phyloP scores from a whole-genome alignment of 83 land plant genomes.

The Thuja plicata region DNA sequence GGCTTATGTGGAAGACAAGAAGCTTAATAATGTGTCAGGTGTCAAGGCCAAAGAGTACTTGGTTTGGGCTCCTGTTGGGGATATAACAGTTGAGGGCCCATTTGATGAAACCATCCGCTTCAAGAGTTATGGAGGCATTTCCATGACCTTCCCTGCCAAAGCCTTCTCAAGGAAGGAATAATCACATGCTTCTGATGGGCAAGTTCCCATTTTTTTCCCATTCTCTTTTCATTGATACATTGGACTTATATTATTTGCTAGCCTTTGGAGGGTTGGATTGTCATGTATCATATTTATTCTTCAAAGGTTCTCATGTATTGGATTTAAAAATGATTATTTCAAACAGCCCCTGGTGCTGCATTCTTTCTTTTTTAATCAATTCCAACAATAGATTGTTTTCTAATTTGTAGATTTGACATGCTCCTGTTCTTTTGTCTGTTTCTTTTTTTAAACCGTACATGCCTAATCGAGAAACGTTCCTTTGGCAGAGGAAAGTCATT shows the following conservation, averaged over 20 bases:
- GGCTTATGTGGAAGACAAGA: slow-evolving; percentile 16
- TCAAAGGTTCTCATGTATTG: neutral
- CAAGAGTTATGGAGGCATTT: slow-evolving; percentile 27
- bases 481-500: neutral
- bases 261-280: neutral
- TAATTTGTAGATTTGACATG: neutral
- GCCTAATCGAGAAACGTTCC: neutral
- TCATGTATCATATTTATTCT: neutral
- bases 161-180: slow-evolving; percentile 28
- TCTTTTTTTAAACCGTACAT: neutral
- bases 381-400: neutral
- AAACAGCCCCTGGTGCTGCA: neutral
- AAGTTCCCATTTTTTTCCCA: neutral
- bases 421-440: neutral
- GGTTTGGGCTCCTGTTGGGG: slow-evolving; percentile 28
- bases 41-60: slow-evolving; percentile 31
- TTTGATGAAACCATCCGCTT: slow-evolving; percentile 22
- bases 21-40: slow-evolving; percentile 22
- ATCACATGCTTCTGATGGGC: neutral
- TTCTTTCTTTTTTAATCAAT: neutral
- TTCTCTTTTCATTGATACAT: neutral
- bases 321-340: neutral
- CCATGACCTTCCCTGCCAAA: slow-evolving; percentile 19
- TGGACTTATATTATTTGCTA: neutral
- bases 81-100: slow-evolving; percentile 23